Base-by-base conservation (phyloP, 176 grass and related monocot genomes). In the Lolium multiflorum region DNA sequence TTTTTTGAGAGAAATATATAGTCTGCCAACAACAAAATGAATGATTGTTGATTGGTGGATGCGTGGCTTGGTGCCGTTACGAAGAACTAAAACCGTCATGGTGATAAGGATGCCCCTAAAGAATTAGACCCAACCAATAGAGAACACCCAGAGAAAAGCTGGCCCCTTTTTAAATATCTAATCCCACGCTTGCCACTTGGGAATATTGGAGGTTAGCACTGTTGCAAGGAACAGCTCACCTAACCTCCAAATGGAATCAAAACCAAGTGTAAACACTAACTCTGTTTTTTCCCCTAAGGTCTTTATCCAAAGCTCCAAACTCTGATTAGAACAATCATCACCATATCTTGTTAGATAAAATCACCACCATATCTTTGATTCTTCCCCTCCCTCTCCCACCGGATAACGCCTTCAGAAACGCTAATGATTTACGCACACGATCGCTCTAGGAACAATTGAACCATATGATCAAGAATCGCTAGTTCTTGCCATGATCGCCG, bases 151-250 rank as follows among this genome's bases (percentile, higher is more conserved):
- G 58, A 67, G 60, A 80, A 81, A 55, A 55, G 68, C 16, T 85
- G 65, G 0, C 18, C 68, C 58, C 37, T 83, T 61, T 71, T 87
- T 56, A 61, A 81, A 60, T 60, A 63, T 81, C 86, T 56, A 25
- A 31, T 76, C 86, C 55, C 57, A 79, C 80, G 66, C 73, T 26
- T 37, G 73, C 74, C 74, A 76, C 74, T 63, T 63, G 54, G 41
- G 70, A 81, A 37, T 65, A 64, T 76, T 79, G 57, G 75, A 68
- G 81, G 81, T 87, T 87, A 87, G 85, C 52, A 69, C 89, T 87
- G 59, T 84, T 91, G 81, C 76, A 49, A 76, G 76, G 85, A 83
- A 91, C 89, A 84, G 81, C 76, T 87, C 85, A 87, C 81, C 85
- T 54, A 91, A 91, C 89, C 76, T 75, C 67, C 84, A 62, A 73